Percentiles rank a stretch among this genome's conserved stretches.
Conservation (phyloP, 495 filamentous ascomycete species). For the Neurospora terricola region DNA sequence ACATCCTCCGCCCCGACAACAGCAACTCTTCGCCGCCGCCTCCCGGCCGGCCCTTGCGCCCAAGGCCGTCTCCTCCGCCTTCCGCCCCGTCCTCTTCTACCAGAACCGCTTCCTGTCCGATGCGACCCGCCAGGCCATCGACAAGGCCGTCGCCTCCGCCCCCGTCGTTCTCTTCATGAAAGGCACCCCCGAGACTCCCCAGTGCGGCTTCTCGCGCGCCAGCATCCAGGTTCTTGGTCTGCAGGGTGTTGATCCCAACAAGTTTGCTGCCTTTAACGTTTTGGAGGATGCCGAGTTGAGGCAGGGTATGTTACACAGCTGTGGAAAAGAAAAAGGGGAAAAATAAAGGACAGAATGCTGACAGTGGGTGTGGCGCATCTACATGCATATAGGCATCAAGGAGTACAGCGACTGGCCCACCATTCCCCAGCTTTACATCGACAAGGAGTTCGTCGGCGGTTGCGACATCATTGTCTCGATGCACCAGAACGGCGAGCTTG, state of each 20-base stretch:
- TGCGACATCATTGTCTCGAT: conserved; percentile 96
- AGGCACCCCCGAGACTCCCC: conserved; percentile 91
- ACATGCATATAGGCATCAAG: conserved; percentile 66
- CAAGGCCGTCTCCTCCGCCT: neutral
- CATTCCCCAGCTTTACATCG: conserved; percentile 90
- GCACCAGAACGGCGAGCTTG: conserved; percentile 93
- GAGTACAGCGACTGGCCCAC: conserved; percentile 99
- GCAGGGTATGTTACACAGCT: conserved; percentile 49
- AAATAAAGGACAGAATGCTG: neutral
- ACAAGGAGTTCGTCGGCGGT: conserved; percentile 92
- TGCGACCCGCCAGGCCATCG: conserved; percentile 68
- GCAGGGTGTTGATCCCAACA: conserved; percentile 92
- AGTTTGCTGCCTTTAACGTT: conserved; percentile 96
- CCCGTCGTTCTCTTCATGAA: conserved; percentile 99
- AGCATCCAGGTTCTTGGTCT: conserved; percentile 89
- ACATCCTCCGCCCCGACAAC: neutral
- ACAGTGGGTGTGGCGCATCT: neutral
- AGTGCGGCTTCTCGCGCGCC: conserved; percentile 94
- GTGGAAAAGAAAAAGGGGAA: neutral
- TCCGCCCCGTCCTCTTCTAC: conserved; percentile 22
- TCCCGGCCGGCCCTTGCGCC: neutral
- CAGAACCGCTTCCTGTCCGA: conserved; percentile 60
- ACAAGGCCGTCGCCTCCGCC: conserved; percentile 72
- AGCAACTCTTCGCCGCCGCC: conserved; percentile 12
- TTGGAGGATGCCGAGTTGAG: conserved; percentile 81